Base-by-base conservation (phyloP, 202 grass and related monocot species). In the Bolboschoenoplectus hybrid region DNA sequence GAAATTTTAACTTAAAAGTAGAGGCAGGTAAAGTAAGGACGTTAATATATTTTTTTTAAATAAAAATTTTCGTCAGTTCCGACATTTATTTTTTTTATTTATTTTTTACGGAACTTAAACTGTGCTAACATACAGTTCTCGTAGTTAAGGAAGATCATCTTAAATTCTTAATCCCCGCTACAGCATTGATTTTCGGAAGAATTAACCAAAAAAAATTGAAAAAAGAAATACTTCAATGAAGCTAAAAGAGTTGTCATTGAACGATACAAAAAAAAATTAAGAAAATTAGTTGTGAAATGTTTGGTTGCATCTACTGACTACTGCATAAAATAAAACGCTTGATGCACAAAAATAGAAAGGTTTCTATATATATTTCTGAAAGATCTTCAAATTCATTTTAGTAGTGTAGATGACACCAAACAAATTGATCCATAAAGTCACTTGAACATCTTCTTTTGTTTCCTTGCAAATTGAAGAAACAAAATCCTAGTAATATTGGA, bases 391-490 rank as follows among this genome's bases (percentile, higher is more conserved):
- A 26, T 35, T 52, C 46, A 75, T 46, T 32, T 34, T 51, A 50
- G 6, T 13, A 51, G 7, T 12, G 45, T 74, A 45, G 71, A 51
- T 51, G 44, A 53, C 50, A 36, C 50, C 13, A 77, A 38, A 77
- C 40, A 56, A 39, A 77, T 69, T 6, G 38, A 40, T 57, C 36
- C 13, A 7, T n/a, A 19, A 41, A 40, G 74, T 2, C 7, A 3
- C 35, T 40, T 58, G 52, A 26, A 79, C 52, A 58, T n/a, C 13
- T 3, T 26, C 70, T 58, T 55, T 79, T 40, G 50, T 56, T 79
- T 52, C 52, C 72, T 14, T 58, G 35, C 52, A 79, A 79, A 40
- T 58, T 79, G 74, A 58, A 40, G 35, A 79, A 58, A 79, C 52
- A 79, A 58, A 70, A 58, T 40, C 13, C 74, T 10, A 57, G 35